A percentile compares a stretch with the other conserved stretches of the same genome.
These are phyloP conservation scores for Apiospora phragmitis DNA, from an alignment of 2,329 filamentous ascomycete genomes.

Conservation along the genomic window DNA sequence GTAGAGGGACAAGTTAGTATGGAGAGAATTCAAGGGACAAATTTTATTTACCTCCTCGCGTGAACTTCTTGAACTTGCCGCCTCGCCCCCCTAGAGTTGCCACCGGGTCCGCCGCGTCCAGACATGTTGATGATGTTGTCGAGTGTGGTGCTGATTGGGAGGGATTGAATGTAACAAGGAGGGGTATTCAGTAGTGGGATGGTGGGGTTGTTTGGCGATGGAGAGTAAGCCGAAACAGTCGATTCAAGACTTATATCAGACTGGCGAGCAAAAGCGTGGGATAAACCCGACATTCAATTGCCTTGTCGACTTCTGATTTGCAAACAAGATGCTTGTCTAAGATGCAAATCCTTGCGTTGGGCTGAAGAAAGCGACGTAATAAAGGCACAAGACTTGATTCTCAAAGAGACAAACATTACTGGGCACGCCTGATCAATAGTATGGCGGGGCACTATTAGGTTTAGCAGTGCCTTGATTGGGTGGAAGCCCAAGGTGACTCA, in stretches of 20 bases:
- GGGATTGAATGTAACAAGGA: conserved; percentile 8
- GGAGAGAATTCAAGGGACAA: not conserved
- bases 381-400: not conserved
- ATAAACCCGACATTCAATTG: conserved; percentile 9
- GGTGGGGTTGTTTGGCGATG: conserved; percentile 19
- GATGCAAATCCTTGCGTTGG: not conserved
- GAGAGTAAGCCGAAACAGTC: conserved; percentile 6
- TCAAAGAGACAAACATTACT: not conserved
- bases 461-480: conserved; percentile 2
- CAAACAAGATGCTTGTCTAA: not conserved
- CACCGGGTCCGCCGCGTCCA: conserved; percentile 42
- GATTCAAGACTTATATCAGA: not conserved
- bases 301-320: not conserved
- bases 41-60: conserved; percentile 72
- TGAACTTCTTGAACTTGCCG: conserved; percentile 93
- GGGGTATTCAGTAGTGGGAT: conserved; percentile 15
- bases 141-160: not conserved
- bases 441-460: conserved; percentile 1
- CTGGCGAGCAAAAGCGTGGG: conserved; percentile 3
- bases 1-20: not conserved
- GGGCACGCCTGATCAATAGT: not conserved
- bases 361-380: conserved; percentile 2
- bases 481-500: not conserved
- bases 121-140: conserved; percentile 37
- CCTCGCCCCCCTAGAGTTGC: conserved; percentile 74